Percentiles rank a stretch among this genome's conserved stretches.
These are phyloP conservation scores for Boechera retrofracta DNA, from an alignment of 345 rosid genomes.

Conservation along the genomic window DNA sequence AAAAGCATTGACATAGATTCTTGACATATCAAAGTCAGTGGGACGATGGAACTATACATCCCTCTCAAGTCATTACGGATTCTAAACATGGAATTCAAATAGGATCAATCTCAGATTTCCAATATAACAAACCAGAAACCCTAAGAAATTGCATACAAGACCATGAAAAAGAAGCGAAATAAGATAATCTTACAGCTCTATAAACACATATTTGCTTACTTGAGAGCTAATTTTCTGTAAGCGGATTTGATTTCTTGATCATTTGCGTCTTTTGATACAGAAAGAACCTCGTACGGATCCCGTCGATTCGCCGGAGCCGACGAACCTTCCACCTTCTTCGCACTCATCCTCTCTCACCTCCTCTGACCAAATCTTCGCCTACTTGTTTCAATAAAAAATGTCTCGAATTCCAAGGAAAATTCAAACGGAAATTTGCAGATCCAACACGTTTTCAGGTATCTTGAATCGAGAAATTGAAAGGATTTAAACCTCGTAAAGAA, in stretches of 20 bases:
- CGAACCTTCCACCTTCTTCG: constrained; percentile 74
- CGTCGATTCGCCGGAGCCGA: constrained; percentile 68
- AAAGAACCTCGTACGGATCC: constrained; percentile 94
- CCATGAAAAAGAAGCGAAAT: neutral
- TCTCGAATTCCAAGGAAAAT: constrained; percentile 11
- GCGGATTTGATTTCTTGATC: constrained; percentile 98
- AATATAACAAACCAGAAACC: constrained; percentile 5
- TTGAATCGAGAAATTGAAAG: constrained; percentile 26
- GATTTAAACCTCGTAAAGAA: neutral
- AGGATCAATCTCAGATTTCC: neutral
- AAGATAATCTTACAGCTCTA: too few relatives aligned
- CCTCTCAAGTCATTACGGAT: too few relatives aligned
- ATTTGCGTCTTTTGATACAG: constrained; percentile 78
- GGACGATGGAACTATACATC: too few relatives aligned
- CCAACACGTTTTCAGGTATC: constrained; percentile 4
- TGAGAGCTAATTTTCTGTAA: constrained; percentile 93
- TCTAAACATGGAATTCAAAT: neutral
- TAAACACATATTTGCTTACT: constrained; percentile 48
- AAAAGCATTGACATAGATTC: constrained; percentile 4
- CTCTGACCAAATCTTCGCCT: neutral
- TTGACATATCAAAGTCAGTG: neutral
- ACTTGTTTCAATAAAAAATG: neutral
- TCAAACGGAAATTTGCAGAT: constrained; percentile 19
- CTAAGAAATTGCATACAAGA: neutral
- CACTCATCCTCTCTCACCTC: constrained; percentile 49